These are phyloP conservation scores for Zasmidium citrigriseum DNA, from an alignment of 2,329 filamentous ascomycete species.

Conservation along the genomic window DNA sequence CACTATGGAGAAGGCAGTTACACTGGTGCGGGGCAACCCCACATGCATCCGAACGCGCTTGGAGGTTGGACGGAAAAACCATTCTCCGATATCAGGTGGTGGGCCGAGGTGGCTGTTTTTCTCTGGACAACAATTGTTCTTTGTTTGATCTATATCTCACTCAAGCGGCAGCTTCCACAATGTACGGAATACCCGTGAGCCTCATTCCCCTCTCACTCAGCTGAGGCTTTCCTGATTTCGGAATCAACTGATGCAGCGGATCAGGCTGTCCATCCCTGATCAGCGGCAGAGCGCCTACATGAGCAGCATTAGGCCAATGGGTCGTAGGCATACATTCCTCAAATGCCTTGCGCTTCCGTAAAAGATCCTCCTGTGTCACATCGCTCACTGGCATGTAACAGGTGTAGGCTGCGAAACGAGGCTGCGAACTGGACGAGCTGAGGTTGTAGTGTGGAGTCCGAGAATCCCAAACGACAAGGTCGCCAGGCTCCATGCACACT, in stretches of 20 bases:
- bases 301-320: conserved; percentile 38
- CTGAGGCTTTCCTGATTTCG: conserved; percentile 41
- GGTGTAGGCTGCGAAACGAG: conserved; percentile 37
- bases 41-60: no score
- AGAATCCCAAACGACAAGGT: conserved; percentile 30
- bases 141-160: no score
- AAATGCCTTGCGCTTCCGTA: conserved; percentile 36
- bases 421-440: conserved; percentile 28
- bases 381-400: conserved; percentile 40
- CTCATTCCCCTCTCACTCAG: conserved; percentile 47
- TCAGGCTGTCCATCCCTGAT: conserved; percentile 35
- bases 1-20: no score
- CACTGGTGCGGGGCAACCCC: no score
- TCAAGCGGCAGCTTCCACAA: no score
- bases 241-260: conserved; percentile 40
- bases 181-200: conserved; percentile 53
- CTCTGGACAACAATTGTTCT: no score
- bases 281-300: conserved; percentile 36
- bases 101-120: no score
- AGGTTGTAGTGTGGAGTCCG: conserved; percentile 36
- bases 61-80: no score
- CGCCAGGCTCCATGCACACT: conserved; percentile 29
- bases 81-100: no score
- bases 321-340: conserved; percentile 35
- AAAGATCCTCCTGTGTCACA: conserved; percentile 36